Evolutionary conservation across 2,329 filamentous ascomycete species (phyloP).

Genomic region (Emmonsiellopsis sp.): DNA sequence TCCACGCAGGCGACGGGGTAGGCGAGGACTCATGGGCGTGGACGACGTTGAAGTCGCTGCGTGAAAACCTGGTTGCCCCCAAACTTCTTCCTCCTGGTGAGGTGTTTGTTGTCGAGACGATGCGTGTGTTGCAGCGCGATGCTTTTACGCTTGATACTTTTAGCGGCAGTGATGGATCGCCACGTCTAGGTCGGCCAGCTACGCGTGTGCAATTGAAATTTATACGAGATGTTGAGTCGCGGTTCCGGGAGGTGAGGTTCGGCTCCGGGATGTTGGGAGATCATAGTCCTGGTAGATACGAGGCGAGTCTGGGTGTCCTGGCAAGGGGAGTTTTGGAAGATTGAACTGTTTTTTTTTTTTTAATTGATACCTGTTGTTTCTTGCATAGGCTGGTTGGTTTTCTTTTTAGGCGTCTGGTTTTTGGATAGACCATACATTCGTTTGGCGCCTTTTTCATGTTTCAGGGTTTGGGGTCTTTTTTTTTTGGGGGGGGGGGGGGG

Average conservation of each 20-base stretch:
- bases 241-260: conserved; percentile 63
- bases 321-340: conserved; percentile 36
- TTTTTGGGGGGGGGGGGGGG: too few relatives aligned
- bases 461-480: too few relatives aligned
- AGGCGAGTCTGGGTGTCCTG: conserved; percentile 57
- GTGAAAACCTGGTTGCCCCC: conserved; percentile 57
- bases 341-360: conserved; percentile 13
- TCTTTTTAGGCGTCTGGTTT: neutral
- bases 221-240: conserved; percentile 59
- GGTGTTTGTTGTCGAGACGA: conserved; percentile 63
- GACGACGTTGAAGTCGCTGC: conserved; percentile 55
- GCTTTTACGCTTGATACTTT: conserved; percentile 44
- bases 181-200: conserved; percentile 53
- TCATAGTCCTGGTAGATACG: conserved; percentile 66
- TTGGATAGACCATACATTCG: too few relatives aligned
- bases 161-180: conserved; percentile 32
- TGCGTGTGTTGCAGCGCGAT: conserved; percentile 57
- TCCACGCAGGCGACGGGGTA: conserved; percentile 40
- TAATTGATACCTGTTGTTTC: neutral
- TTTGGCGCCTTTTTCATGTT: too few relatives aligned
- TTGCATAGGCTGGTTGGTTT: neutral
- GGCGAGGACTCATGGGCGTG: conserved; percentile 63
- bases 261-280: conserved; percentile 66
- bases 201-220: conserved; percentile 62
- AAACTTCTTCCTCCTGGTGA: conserved; percentile 70